A percentile compares a stretch with the other conserved stretches of the same genome.
Evolutionary conservation across 2,329 filamentous ascomycete species (phyloP).

Genomic region (Diplodia intermedia): DNA sequence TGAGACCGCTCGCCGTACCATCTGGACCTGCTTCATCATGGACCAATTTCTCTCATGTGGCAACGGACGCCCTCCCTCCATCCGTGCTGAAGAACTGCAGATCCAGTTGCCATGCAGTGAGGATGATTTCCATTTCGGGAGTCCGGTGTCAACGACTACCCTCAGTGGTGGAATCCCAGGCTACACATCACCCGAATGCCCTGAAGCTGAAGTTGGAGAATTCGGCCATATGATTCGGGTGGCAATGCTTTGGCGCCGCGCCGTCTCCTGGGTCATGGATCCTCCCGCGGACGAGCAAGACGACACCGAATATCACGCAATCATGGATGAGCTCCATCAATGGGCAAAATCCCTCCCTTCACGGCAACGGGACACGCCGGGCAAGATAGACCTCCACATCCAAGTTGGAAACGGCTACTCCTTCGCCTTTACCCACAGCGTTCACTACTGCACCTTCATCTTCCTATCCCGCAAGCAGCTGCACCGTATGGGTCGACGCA

Average conservation of each 20-base stretch:
- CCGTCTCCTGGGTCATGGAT: slow-evolving; percentile 22
- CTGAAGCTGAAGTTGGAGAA: slow-evolving; percentile 16
- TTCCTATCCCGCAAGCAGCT: slow-evolving; percentile 24
- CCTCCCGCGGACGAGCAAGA: slow-evolving; percentile 25
- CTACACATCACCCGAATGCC: neutral
- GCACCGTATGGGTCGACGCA: slow-evolving; percentile 25
- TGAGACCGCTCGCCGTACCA: slow-evolving; percentile 23
- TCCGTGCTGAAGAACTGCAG: slow-evolving; percentile 13
- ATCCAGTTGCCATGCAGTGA: slow-evolving; percentile 24
- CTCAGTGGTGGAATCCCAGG: slow-evolving; percentile 4
- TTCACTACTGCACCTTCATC: slow-evolving; percentile 24
- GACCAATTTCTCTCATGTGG: slow-evolving; percentile 27
- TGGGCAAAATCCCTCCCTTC: slow-evolving; percentile 22
- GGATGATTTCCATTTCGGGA: slow-evolving; percentile 29
- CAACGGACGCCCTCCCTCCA: slow-evolving; percentile 3
- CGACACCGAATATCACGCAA: slow-evolving; percentile 10
- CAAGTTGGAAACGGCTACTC: slow-evolving; percentile 27
- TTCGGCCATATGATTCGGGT: slow-evolving; percentile 28
- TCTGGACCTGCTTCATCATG: slow-evolving; percentile 31
- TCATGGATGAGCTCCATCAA: neutral
- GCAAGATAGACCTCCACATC: slow-evolving; percentile 30
- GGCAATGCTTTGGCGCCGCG: slow-evolving; percentile 20
- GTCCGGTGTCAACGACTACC: neutral
- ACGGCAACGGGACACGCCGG: slow-evolving; percentile 22
- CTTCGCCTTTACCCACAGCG: slow-evolving; percentile 25